Conservation (phyloP, 441 rosid species). For the Aleurites moluccanus region DNA sequence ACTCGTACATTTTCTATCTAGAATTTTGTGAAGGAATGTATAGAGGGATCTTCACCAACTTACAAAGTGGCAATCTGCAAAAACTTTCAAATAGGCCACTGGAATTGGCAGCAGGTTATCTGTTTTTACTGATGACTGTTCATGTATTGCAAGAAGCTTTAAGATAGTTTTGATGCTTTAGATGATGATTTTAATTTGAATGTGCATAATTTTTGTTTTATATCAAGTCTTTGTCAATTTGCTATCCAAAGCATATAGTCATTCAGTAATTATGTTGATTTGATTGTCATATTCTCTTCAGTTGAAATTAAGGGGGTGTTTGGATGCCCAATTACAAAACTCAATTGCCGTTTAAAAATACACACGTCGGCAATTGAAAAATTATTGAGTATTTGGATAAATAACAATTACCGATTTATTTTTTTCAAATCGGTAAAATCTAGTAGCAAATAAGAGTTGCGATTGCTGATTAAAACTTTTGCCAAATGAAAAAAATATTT, state of each 20-base stretch:
- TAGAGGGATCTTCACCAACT: conserved; percentile 34
- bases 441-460: too few species aligned
- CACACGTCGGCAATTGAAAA: too few species aligned
- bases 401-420: too few species aligned
- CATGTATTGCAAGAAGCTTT: background rate
- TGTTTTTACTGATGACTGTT: conserved; percentile 3
- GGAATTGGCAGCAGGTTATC: conserved; percentile 39
- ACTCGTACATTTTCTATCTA: conserved; percentile 4
- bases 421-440: too few species aligned
- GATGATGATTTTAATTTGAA: conserved; percentile 7
- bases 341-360: too few species aligned
- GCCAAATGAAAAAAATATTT: too few species aligned
- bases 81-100: conserved; percentile 31
- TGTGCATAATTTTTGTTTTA: background rate
- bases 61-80: conserved; percentile 33
- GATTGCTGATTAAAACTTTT: too few species aligned
- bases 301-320: background rate
- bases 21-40: conserved; percentile 30
- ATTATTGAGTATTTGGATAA: too few species aligned
- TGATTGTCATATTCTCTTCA: background rate
- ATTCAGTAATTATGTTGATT: background rate
- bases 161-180: background rate
- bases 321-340: too few species aligned
- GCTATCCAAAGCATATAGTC: background rate
- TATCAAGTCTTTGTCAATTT: background rate